These are phyloP conservation scores for Lipomyces sp. DNA, from an alignment of 805 yeast species.

Conservation along the genomic window DNA sequence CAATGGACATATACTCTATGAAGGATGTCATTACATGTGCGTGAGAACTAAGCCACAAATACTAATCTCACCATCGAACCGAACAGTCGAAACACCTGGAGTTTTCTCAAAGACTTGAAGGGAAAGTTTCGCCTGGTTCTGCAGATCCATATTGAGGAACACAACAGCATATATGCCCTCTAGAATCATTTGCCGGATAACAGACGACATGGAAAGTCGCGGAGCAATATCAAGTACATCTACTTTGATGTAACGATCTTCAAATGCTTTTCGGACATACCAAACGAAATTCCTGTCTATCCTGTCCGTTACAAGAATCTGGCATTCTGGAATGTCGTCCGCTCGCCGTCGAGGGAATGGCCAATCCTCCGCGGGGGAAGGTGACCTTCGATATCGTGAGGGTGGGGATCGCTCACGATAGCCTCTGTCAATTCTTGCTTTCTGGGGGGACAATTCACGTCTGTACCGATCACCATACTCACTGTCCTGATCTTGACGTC, in stretches of 20 bases:
- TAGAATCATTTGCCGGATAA: constrained; percentile 76
- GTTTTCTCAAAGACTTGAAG: constrained; percentile 72
- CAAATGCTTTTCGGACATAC: constrained; percentile 51
- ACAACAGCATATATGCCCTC: constrained; percentile 77
- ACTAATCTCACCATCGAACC: constrained; percentile 60
- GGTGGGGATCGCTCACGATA: constrained; percentile 36
- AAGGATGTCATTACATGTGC: neutral
- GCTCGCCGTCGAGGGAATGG: constrained; percentile 42
- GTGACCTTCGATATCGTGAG: constrained; percentile 21
- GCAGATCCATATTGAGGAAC: constrained; percentile 58
- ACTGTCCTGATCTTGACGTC: constrained; percentile 18
- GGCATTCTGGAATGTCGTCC: constrained; percentile 51
- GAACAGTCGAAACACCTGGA: constrained; percentile 67
- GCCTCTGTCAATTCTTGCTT: constrained; percentile 21
- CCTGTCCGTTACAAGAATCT: constrained; percentile 54
- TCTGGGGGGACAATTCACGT: constrained; percentile 21
- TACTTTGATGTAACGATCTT: constrained; percentile 49
- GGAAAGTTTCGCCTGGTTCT: constrained; percentile 55
- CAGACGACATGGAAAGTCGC: constrained; percentile 51
- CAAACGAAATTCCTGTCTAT: constrained; percentile 53
- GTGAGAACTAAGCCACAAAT: neutral
- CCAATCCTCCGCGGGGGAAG: constrained; percentile 33
- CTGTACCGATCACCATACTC: constrained; percentile 22
- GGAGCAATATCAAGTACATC: constrained; percentile 53
- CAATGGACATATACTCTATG: constrained; percentile 65